These are phyloP conservation scores for Ceratobasidium sp. DNA, from an alignment of 1,284 basidiomycete species.

Conservation along the genomic window DNA sequence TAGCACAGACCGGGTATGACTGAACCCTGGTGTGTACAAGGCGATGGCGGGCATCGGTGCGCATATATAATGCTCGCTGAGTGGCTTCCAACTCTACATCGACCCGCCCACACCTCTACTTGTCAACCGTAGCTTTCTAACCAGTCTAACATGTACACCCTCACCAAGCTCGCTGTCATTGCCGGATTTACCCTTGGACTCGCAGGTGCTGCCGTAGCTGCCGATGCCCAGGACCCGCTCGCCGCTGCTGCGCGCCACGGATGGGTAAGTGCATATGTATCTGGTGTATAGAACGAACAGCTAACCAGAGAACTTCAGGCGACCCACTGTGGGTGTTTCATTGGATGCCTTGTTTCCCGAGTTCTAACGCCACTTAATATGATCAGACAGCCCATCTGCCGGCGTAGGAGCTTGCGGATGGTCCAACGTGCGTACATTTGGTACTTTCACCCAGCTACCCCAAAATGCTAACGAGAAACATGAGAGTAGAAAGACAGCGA, in stretches of 20 bases:
- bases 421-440: slow-evolving; percentile 7
- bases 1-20: too few species aligned
- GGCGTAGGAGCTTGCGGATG: slow-evolving; percentile 15
- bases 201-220: not conserved
- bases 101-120: not conserved
- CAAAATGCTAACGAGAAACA: not conserved
- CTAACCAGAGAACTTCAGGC: not conserved
- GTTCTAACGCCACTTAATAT: not conserved
- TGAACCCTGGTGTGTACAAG: not conserved
- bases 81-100: not conserved
- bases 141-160: slow-evolving; percentile 4
- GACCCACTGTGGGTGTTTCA: not conserved
- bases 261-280: not conserved
- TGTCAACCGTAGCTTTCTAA: not conserved
- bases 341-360: not conserved
- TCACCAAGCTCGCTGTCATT: slow-evolving; percentile 17
- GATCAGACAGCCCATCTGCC: not conserved
- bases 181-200: not conserved
- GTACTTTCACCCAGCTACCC: not conserved
- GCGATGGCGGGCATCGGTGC: not conserved
- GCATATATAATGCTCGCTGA: not conserved
- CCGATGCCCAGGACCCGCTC: not conserved
- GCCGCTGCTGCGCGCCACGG: not conserved
- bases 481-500: not conserved
- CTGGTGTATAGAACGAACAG: not conserved